Percentiles rank a stretch among this genome's conserved stretches.
These are phyloP conservation scores for Tephrocybe sp. DNA, from an alignment of 768 basidiomycete species.

Conservation along the genomic window DNA sequence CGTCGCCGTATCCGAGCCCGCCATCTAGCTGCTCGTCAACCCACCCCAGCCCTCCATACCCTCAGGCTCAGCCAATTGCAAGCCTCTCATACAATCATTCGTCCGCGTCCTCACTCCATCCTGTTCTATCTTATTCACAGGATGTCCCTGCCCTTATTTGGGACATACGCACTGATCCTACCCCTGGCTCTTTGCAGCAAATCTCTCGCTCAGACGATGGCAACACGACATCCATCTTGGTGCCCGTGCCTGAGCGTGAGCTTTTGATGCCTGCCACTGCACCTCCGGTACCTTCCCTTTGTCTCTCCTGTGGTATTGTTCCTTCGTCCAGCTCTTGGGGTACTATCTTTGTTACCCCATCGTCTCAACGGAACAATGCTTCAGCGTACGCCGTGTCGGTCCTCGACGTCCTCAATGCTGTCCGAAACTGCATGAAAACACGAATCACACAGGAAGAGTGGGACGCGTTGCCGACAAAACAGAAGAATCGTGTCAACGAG, in stretches of 20 bases:
- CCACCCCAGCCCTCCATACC: not conserved
- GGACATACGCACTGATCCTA: conserved; percentile 48
- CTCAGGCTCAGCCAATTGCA: not conserved
- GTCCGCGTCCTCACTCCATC: conserved; percentile 27
- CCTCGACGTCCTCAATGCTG: conserved; percentile 46
- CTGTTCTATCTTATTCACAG: conserved; percentile 37
- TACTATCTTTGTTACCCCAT: conserved; percentile 35
- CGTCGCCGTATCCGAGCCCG: conserved; percentile 3
- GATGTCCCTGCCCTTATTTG: conserved; percentile 35
- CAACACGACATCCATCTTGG: conserved; percentile 8
- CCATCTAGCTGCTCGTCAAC: not conserved
- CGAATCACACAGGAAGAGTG: conserved; percentile 42
- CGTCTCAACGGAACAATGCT: not conserved
- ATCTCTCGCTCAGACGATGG: not conserved
- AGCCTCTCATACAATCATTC: not conserved
- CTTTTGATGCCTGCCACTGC: conserved; percentile 40
- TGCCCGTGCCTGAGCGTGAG: conserved; percentile 28
- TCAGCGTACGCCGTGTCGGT: conserved; percentile 45
- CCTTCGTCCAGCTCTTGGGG: conserved; percentile 41
- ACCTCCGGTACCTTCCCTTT: conserved; percentile 36
- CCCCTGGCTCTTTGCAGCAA: conserved; percentile 21
- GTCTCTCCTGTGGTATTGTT: conserved; percentile 44
- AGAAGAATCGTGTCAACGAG: conserved; percentile 37
- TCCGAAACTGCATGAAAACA: conserved; percentile 34
- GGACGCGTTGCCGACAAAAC: conserved; percentile 36